These are phyloP conservation scores for Yarrowia deformans DNA, from an alignment of 805 yeast species.

Conservation along the genomic window DNA sequence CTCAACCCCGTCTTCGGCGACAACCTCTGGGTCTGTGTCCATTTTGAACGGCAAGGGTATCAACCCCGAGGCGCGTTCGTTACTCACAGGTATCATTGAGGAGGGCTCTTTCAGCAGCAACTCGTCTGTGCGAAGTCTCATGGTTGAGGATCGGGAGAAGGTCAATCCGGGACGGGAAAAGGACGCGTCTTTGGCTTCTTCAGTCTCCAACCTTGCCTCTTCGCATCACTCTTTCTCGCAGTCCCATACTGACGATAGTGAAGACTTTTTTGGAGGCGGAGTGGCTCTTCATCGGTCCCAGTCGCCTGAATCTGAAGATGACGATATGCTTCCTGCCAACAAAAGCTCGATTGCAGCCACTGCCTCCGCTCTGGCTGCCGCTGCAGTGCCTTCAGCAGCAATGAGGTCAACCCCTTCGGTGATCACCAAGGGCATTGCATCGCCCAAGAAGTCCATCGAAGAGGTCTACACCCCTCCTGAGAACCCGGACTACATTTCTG, in stretches of 20 bases:
- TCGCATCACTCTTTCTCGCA: constrained; percentile 19
- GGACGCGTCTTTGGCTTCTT: constrained; percentile 6
- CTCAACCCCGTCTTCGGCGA: not conserved
- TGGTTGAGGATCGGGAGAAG: constrained; percentile 21
- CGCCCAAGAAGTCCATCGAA: constrained; percentile 15
- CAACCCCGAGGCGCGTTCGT: constrained; percentile 26
- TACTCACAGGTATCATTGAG: constrained; percentile 29
- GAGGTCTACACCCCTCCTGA: constrained; percentile 21
- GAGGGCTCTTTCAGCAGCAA: constrained; percentile 37
- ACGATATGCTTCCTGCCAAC: constrained; percentile 7
- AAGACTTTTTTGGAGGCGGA: constrained; percentile 26
- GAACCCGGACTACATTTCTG: constrained; percentile 18
- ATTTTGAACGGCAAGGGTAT: constrained; percentile 24
- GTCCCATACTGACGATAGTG: constrained; percentile 26
- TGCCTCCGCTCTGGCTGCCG: constrained; percentile 14
- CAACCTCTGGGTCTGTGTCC: constrained; percentile 7
- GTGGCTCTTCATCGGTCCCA: constrained; percentile 17
- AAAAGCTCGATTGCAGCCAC: not conserved
- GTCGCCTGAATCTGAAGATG: constrained; percentile 9
- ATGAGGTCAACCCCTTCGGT: not conserved
- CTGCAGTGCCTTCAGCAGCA: not conserved
- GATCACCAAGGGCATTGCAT: not conserved
- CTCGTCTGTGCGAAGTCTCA: constrained; percentile 18
- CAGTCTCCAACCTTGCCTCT: not conserved
- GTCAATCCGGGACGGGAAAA: not conserved